Percentiles rank a stretch among this genome's conserved stretches.
Evolutionary conservation across 352 stramenopile species (phyloP).

Genomic region (Phytophthora tentaculata): DNA sequence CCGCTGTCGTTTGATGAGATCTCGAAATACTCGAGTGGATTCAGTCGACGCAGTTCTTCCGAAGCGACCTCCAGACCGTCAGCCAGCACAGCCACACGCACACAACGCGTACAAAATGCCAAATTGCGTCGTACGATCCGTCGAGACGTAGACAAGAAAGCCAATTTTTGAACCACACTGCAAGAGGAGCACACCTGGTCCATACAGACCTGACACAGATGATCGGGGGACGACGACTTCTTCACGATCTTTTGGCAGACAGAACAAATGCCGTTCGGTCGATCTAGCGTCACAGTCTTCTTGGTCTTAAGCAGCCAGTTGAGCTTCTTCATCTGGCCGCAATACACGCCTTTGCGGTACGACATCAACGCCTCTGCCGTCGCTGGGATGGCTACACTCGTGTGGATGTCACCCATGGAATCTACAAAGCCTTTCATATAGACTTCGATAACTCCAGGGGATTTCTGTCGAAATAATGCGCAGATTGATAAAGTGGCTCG

Average conservation of each 20-base stretch:
- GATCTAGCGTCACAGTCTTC: constrained; percentile 41
- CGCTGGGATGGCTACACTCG: constrained; percentile 34
- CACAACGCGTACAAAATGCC: constrained; percentile 35
- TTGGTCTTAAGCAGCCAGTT: constrained; percentile 47
- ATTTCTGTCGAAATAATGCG: constrained; percentile 39
- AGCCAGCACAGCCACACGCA: constrained; percentile 25
- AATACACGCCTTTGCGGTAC: constrained; percentile 43
- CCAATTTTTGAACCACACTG: constrained; percentile 26
- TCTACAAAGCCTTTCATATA: constrained; percentile 53
- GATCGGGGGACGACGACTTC: constrained; percentile 5
- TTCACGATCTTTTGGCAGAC: constrained; percentile 29
- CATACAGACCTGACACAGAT: constrained; percentile 44
- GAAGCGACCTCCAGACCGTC: constrained; percentile 41
- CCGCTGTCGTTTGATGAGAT: constrained; percentile 34
- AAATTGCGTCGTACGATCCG: constrained; percentile 30
- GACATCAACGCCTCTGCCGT: constrained; percentile 45
- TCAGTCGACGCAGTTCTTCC: constrained; percentile 36
- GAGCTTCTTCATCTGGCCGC: constrained; percentile 54
- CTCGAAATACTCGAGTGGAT: constrained; percentile 43
- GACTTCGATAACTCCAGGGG: constrained; percentile 32
- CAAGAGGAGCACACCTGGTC: constrained; percentile 38
- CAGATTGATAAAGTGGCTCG: constrained; percentile 47
- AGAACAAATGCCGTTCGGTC: constrained; percentile 17
- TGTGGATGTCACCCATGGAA: constrained; percentile 43
- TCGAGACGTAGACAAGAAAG: constrained; percentile 34